Evolutionary conservation across 495 filamentous ascomycete genomes (phyloP).

Genomic region (Penicillium flavigenum): DNA sequence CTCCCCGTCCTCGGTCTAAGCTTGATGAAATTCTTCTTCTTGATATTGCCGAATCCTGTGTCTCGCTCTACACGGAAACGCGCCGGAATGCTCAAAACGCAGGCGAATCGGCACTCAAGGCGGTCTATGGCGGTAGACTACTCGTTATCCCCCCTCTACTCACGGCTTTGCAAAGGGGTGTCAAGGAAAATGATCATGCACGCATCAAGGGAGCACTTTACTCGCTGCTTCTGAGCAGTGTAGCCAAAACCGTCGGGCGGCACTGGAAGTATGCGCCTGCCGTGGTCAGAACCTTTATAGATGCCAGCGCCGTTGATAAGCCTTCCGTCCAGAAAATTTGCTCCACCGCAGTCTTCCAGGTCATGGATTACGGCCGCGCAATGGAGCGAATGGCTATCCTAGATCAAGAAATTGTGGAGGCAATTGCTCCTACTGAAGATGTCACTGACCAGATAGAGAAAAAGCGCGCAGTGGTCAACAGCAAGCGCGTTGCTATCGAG

Average conservation of each 20-base stretch:
- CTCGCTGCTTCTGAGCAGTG: conserved; percentile 80
- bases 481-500: conserved; percentile 73
- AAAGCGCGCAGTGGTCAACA: conserved; percentile 66
- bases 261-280: conserved; percentile 92
- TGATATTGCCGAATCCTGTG: conserved; percentile 85
- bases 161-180: conserved; percentile 72
- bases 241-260: conserved; percentile 80
- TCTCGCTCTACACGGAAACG: conserved; percentile 94
- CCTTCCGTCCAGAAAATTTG: conserved; percentile 91
- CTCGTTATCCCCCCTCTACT: conserved; percentile 87
- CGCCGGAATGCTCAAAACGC: conserved; percentile 89
- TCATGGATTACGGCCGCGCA: conserved; percentile 87
- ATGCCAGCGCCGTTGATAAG: conserved; percentile 86
- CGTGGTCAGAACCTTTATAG: conserved; percentile 83
- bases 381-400: conserved; percentile 83
- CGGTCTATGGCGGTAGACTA: conserved; percentile 77
- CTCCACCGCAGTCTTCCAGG: conserved; percentile 72
- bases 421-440: conserved; percentile 70
- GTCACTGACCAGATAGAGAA: conserved; percentile 61
- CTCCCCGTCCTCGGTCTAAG: conserved; percentile 76
- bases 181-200: conserved; percentile 78
- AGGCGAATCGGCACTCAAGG: conserved; percentile 91
- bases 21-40: conserved; percentile 80
- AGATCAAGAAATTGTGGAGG: conserved; percentile 67
- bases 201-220: conserved; percentile 94